Evolutionary conservation across 2,329 filamentous ascomycete species (phyloP).

Genomic region (Trichoderma polysporum): DNA sequence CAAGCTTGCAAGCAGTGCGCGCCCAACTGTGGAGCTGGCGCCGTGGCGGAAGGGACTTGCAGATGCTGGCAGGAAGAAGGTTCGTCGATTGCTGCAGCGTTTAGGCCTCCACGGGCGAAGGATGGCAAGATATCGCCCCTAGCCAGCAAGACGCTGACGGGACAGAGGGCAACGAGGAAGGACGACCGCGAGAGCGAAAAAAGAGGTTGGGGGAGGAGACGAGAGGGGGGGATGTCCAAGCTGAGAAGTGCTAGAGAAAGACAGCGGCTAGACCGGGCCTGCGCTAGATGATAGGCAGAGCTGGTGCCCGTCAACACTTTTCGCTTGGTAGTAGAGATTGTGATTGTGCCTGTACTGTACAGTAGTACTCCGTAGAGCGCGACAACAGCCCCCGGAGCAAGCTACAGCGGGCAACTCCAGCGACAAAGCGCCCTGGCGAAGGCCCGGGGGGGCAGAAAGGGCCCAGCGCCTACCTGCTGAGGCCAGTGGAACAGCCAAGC

Average conservation of each 20-base stretch:
- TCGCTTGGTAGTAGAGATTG: too few relatives aligned
- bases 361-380: too few relatives aligned
- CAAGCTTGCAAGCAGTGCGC: slow-evolving; percentile 32
- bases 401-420: slow-evolving; percentile 12
- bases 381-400: slow-evolving; percentile 3
- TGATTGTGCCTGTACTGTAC: too few relatives aligned
- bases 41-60: slow-evolving; percentile 15
- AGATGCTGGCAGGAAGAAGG: slow-evolving; percentile 12
- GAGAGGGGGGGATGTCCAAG: neutral
- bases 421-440: slow-evolving; percentile 11
- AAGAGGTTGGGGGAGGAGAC: neutral
- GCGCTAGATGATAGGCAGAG: slow-evolving; percentile 7
- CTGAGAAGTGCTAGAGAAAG: neutral
- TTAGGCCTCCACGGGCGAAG: slow-evolving; percentile 16
- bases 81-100: slow-evolving; percentile 20
- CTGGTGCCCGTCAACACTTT: neutral
- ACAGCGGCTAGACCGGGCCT: slow-evolving; percentile 3
- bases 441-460: neutral
- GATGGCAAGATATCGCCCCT: slow-evolving; percentile 15
- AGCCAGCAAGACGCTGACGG: slow-evolving; percentile 9
- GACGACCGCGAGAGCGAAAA: neutral
- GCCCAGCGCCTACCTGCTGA: neutral
- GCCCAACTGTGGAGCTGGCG: slow-evolving; percentile 26
- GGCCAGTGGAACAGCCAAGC: neutral
- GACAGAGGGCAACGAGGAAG: neutral